Evolutionary conservation across 2,329 filamentous ascomycete genomes (phyloP).

Genomic region (Fusarium azukiicola): DNA sequence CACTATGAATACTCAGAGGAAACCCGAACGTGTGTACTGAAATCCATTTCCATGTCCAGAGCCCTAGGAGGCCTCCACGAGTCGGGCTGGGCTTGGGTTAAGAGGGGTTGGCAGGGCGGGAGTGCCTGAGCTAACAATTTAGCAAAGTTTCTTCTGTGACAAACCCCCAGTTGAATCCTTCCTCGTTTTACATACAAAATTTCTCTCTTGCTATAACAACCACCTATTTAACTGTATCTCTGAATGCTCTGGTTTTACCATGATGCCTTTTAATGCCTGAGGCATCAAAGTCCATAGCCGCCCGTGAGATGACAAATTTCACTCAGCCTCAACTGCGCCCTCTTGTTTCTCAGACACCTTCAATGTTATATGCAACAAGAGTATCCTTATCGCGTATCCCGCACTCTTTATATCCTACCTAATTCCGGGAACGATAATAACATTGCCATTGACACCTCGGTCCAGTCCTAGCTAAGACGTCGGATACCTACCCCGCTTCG

Average conservation of each 20-base stretch:
- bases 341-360: background rate
- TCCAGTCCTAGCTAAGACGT: background rate
- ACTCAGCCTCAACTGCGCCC: constrained; percentile 7
- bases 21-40: no score
- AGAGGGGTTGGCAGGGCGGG: no score
- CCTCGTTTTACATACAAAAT: no score
- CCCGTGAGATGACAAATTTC: background rate
- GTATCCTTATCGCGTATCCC: no score
- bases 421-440: background rate
- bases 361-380: background rate
- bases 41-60: no score
- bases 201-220: no score
- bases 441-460: background rate
- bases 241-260: background rate
- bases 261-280: background rate
- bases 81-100: no score
- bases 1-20: no score
- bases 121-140: no score
- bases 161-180: no score
- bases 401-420: background rate
- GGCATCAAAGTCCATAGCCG: background rate
- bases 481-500: background rate
- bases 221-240: background rate
- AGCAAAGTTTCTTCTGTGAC: no score
- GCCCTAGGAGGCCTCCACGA: no score